These are phyloP conservation scores for Amauroascus niger DNA, from an alignment of 2,329 filamentous ascomycete genomes.

Conservation along the genomic window DNA sequence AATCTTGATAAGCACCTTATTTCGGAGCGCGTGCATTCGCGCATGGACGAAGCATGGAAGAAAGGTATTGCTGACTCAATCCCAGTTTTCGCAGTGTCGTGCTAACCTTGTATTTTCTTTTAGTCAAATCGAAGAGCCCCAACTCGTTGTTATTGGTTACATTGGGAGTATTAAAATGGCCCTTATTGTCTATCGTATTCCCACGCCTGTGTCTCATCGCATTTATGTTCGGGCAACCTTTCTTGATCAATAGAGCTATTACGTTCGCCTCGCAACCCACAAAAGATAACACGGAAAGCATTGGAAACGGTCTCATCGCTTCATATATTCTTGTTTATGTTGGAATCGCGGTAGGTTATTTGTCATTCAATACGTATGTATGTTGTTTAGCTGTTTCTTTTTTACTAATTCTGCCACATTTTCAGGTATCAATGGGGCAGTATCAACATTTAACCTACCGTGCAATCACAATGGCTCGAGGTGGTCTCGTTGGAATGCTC, in stretches of 20 bases:
- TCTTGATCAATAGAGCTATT: conserved; percentile 32
- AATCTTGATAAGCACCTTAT: conserved; percentile 38
- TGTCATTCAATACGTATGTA: neutral
- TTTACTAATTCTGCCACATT: neutral
- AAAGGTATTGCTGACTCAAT: conserved; percentile 25
- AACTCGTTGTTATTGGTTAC: conserved; percentile 26
- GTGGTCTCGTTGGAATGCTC: conserved; percentile 41
- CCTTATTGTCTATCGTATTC: conserved; percentile 26
- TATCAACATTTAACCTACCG: conserved; percentile 38
- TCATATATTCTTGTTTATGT: conserved; percentile 37
- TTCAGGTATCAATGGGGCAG: conserved; percentile 32
- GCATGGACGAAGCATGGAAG: conserved; percentile 34
- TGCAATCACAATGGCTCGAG: conserved; percentile 36
- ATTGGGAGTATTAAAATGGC: conserved; percentile 28
- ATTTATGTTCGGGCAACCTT: conserved; percentile 32
- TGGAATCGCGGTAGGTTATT: conserved; percentile 33
- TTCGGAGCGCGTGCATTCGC: conserved; percentile 33
- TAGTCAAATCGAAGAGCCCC: conserved; percentile 23
- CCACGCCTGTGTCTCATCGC: conserved; percentile 29
- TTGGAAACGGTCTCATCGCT: conserved; percentile 38
- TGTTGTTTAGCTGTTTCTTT: neutral
- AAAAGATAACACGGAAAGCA: conserved; percentile 24
- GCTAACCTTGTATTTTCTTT: conserved; percentile 16
- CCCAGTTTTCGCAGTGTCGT: neutral
- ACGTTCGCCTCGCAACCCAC: conserved; percentile 26